Evolutionary conservation across 2,329 filamentous ascomycete genomes (phyloP).

Genomic region (Neofusicoccum sp.): DNA sequence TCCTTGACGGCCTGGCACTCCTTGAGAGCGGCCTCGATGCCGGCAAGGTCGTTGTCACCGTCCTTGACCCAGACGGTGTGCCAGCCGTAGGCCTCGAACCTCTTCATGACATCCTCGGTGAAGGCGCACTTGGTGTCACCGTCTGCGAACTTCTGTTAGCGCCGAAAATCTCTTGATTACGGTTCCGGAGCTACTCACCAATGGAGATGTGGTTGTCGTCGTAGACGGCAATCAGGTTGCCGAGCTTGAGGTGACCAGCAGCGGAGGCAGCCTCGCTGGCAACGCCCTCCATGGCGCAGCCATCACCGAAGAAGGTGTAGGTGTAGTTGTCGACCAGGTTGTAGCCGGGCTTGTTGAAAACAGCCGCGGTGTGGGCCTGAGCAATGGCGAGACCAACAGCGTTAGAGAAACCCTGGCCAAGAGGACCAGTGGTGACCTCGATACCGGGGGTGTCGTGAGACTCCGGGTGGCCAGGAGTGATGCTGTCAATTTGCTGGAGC

Average conservation of each 20-base stretch:
- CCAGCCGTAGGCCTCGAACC: slow-evolving; percentile 98
- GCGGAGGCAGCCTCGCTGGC: slow-evolving; percentile 87
- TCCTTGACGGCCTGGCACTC: slow-evolving; percentile 83
- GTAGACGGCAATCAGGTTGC: slow-evolving; percentile 95
- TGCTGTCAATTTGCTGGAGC: slow-evolving; percentile 64
- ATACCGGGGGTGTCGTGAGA: slow-evolving; percentile 93
- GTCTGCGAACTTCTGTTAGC: slow-evolving; percentile 52
- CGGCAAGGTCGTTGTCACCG: slow-evolving; percentile 83
- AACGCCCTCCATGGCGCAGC: slow-evolving; percentile 98
- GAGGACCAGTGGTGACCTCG: slow-evolving; percentile 96
- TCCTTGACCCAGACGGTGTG: slow-evolving; percentile 80
- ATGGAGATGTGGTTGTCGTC: slow-evolving; percentile 98
- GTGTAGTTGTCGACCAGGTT: slow-evolving; percentile 95
- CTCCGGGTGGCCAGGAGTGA: slow-evolving; percentile 95
- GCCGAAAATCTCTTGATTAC: not conserved
- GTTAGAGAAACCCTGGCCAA: slow-evolving; percentile 96
- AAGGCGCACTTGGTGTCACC: slow-evolving; percentile 95
- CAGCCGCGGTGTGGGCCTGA: slow-evolving; percentile 83
- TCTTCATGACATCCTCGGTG: slow-evolving; percentile 92
- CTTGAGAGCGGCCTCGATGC: slow-evolving; percentile 84
- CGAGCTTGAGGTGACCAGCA: slow-evolving; percentile 94
- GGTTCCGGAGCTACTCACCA: slow-evolving; percentile 49
- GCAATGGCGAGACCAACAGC: slow-evolving; percentile 97
- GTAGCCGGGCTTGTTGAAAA: slow-evolving; percentile 96
- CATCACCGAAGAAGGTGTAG: slow-evolving; percentile 94